These are phyloP conservation scores for Jatropha podagrica DNA, from an alignment of 441 rosid genomes.

Conservation along the genomic window DNA sequence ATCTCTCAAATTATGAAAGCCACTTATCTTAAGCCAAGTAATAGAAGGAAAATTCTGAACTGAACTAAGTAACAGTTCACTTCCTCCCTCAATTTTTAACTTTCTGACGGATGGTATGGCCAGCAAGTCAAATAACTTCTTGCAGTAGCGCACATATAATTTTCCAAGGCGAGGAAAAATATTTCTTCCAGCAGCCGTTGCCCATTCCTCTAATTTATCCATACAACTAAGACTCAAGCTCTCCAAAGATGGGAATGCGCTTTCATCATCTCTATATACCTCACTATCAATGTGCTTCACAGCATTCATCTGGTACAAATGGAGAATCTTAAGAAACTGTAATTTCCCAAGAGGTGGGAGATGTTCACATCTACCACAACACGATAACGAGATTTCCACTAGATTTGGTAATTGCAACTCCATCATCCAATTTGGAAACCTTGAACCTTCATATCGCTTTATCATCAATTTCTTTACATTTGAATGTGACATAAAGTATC, in stretches of 20 bases:
- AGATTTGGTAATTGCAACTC: conserved; percentile 22
- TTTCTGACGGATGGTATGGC: conserved; percentile 5
- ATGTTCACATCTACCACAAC: conserved; percentile 6
- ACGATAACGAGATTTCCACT: background rate
- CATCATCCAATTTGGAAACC: conserved; percentile 21
- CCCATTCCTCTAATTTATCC: conserved; percentile 19
- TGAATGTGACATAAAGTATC: conserved; percentile 12
- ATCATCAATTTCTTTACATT: conserved; percentile 15
- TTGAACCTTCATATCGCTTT: background rate
- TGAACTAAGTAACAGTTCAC: background rate
- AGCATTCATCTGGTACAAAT: background rate
- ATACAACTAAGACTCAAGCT: background rate
- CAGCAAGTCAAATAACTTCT: conserved; percentile 14
- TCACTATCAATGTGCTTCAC: conserved; percentile 4
- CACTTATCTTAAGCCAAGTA: background rate
- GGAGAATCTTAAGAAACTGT: conserved; percentile 6
- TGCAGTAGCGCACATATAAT: background rate
- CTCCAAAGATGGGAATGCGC: conserved; percentile 14
- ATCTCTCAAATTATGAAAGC: background rate
- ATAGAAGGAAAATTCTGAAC: background rate
- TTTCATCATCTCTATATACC: background rate
- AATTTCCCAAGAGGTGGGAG: conserved; percentile 27
- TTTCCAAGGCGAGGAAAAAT: conserved; percentile 5
- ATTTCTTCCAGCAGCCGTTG: background rate
- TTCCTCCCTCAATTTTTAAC: background rate